Conservation (phyloP, 1,139 yeast species). For the Nakaseomyces nivariensis region DNA sequence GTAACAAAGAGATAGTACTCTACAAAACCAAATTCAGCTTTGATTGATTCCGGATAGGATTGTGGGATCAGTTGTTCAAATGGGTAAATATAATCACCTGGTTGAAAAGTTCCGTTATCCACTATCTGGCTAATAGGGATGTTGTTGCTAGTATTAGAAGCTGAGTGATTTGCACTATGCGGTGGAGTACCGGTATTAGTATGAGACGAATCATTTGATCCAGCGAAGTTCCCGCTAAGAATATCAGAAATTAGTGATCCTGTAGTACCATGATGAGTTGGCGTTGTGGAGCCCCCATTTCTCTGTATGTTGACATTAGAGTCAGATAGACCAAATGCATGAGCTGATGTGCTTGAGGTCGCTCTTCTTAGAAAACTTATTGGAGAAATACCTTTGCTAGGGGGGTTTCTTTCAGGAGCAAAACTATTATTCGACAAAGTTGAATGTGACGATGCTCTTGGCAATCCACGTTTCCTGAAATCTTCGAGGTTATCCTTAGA, state of each 20-base stretch:
- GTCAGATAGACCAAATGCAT: background rate
- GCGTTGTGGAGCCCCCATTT: conserved; percentile 2
- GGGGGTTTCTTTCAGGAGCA: conserved; percentile 8
- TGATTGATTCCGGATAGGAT: conserved; percentile 69
- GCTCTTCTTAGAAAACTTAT: conserved; percentile 36
- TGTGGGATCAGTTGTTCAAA: conserved; percentile 85
- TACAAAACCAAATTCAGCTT: conserved; percentile 75
- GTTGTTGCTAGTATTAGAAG: conserved; percentile 1
- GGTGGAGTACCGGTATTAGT: background rate
- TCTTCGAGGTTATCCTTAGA: conserved; percentile 2
- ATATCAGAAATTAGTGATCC: background rate
- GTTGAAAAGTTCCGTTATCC: conserved; percentile 34
- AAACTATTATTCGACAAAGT: conserved; percentile 8
- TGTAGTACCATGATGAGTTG: background rate
- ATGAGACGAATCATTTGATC: background rate
- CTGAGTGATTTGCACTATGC: background rate
- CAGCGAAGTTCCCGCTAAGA: background rate
- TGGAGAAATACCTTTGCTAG: conserved; percentile 29
- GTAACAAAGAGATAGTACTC: conserved; percentile 57
- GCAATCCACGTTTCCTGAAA: background rate
- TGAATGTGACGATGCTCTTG: conserved; percentile 1
- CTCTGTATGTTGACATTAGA: background rate
- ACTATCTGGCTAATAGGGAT: conserved; percentile 9
- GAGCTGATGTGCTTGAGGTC: conserved; percentile 26
- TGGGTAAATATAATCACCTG: conserved; percentile 86